phyloP scores from a whole-genome alignment of 352 stramenopile species.

The Phytopythium kandeliae region DNA sequence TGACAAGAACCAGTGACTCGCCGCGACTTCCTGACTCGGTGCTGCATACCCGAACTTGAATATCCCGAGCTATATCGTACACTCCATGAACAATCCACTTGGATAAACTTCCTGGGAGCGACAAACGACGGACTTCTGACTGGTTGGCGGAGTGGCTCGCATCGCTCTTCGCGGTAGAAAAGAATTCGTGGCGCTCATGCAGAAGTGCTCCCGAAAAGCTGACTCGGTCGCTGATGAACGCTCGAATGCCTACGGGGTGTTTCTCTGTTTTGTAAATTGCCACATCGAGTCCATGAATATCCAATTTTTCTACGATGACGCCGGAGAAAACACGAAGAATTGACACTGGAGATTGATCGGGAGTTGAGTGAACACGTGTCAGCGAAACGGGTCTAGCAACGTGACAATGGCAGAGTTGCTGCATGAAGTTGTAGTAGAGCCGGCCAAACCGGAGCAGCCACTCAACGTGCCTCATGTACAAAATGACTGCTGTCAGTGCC shows the following conservation, averaged over 20 bases:
- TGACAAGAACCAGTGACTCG: constrained; percentile 54
- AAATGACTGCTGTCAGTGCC: constrained; percentile 45
- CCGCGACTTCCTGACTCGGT: constrained; percentile 56
- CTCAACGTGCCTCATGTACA: constrained; percentile 75
- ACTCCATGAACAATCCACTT: constrained; percentile 43
- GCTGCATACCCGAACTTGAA: constrained; percentile 65
- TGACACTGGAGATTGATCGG: background rate
- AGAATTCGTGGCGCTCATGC: constrained; percentile 20
- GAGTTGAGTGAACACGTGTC: background rate
- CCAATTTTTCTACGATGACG: constrained; percentile 48
- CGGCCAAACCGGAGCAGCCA: constrained; percentile 60
- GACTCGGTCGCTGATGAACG: constrained; percentile 63
- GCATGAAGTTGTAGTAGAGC: constrained; percentile 27
- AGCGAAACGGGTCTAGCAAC: background rate
- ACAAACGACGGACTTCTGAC: constrained; percentile 16
- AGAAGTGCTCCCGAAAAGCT: constrained; percentile 34
- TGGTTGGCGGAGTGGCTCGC: background rate
- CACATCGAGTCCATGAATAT: constrained; percentile 57
- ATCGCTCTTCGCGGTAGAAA: constrained; percentile 5
- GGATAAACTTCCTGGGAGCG: constrained; percentile 10
- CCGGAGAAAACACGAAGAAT: constrained; percentile 29
- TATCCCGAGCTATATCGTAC: constrained; percentile 38
- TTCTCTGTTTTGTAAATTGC: constrained; percentile 72
- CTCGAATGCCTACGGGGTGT: constrained; percentile 48
- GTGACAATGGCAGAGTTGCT: background rate